Conservation (phyloP, 1,284 basidiomycete species). For the Schizopora paradoxa region DNA sequence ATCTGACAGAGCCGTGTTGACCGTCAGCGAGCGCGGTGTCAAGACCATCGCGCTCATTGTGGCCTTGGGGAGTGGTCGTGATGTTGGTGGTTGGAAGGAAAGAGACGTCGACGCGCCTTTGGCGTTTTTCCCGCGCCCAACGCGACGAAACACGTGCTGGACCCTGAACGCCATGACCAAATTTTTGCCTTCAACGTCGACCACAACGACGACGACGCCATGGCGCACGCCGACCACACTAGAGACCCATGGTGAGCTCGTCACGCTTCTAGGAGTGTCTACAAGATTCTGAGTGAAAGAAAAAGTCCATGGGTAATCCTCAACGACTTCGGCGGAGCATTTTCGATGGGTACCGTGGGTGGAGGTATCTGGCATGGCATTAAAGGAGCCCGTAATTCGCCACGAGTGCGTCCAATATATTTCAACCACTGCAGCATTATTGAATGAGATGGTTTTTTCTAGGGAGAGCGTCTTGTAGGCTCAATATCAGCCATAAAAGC, state of each 20-base stretch:
- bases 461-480: slow-evolving; percentile 93
- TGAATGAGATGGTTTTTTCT: slow-evolving; percentile 12
- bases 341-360: slow-evolving; percentile 92
- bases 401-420: slow-evolving; percentile 57
- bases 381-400: slow-evolving; percentile 96
- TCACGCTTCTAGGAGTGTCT: not conserved
- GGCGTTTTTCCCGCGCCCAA: too few relatives aligned
- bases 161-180: too few relatives aligned
- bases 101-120: too few relatives aligned
- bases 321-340: slow-evolving; percentile 97
- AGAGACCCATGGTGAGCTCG: slow-evolving; percentile 79
- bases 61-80: not conserved
- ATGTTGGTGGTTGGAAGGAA: slow-evolving; percentile 5
- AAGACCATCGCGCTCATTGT: slow-evolving; percentile 8
- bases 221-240: slow-evolving; percentile 88
- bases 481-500: slow-evolving; percentile 97
- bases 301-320: slow-evolving; percentile 95
- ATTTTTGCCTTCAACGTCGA: not conserved
- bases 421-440: slow-evolving; percentile 1
- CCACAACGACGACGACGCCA: slow-evolving; percentile 25
- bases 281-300: not conserved
- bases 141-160: too few relatives aligned
- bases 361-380: slow-evolving; percentile 99
- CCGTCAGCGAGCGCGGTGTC: slow-evolving; percentile 24
- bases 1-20: slow-evolving; percentile 26